Evolutionary conservation across 331 rosid species (phyloP).

Genomic region (Malus hybrid): DNA sequence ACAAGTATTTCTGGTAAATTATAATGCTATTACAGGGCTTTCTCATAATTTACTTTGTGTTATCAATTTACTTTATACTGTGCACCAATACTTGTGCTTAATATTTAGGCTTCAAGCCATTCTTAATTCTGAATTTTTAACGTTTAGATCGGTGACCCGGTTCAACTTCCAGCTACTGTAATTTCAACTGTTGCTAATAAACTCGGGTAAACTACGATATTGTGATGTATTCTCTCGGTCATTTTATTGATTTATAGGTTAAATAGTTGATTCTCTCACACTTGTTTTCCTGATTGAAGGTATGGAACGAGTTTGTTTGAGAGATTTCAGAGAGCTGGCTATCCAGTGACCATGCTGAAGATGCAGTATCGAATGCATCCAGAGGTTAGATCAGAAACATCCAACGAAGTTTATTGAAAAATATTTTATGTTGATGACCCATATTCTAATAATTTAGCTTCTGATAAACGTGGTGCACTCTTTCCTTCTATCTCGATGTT

Average conservation of each 20-base stretch:
- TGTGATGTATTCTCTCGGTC: neutral
- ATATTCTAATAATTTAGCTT: no score
- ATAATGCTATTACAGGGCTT: constrained; percentile 2
- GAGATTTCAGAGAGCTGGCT: constrained; percentile 78
- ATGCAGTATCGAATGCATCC: constrained; percentile 99
- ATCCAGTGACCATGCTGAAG: constrained; percentile 93
- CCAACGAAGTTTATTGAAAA: neutral
- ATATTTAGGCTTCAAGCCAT: neutral
- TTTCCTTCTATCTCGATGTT: no score
- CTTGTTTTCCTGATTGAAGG: constrained; percentile 37
- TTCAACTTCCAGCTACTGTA: constrained; percentile 96
- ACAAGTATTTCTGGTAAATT: constrained; percentile 82
- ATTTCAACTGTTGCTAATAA: constrained; percentile 64
- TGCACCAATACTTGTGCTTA: neutral
- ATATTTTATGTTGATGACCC: neutral
- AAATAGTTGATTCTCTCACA: neutral
- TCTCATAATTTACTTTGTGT: neutral
- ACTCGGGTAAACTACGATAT: constrained; percentile 44
- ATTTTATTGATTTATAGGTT: neutral
- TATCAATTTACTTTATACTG: neutral
- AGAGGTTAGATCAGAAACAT: constrained; percentile 52
- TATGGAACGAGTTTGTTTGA: constrained; percentile 85
- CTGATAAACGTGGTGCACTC: no score
- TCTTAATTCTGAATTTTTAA: neutral
- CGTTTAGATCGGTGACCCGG: constrained; percentile 79